A percentile compares a stretch with the other conserved stretches of the same genome.
phyloP scores from a whole-genome alignment of 202 grass and related monocot genomes.

The Panicum hallii region DNA sequence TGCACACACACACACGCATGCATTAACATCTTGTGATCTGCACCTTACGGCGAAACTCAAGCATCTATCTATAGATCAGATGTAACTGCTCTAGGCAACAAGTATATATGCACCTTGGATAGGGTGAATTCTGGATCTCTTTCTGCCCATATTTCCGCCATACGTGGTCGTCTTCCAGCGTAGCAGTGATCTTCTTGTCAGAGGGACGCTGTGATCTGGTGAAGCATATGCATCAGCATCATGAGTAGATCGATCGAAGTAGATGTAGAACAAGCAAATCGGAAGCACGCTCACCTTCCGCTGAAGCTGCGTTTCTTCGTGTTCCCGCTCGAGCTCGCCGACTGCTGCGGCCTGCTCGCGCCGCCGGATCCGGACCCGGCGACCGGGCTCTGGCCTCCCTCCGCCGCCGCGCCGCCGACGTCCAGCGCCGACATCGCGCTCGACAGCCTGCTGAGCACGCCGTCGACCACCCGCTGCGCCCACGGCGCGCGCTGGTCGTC shows the following conservation, averaged over 20 bases:
- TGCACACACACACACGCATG: not conserved
- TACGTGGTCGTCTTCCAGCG: conserved; percentile 58
- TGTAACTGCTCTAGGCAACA: not conserved
- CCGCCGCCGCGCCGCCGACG: not conserved
- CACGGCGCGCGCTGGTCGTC: conserved; percentile 10
- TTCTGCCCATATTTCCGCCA: conserved; percentile 98
- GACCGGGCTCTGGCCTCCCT: not conserved
- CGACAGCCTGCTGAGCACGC: conserved; percentile 51
- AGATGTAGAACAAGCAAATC: not conserved
- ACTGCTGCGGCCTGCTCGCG: not conserved
- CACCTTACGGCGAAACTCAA: not conserved
- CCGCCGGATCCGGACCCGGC: conserved; percentile 17
- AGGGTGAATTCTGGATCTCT: conserved; percentile 53
- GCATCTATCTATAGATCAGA: not conserved
- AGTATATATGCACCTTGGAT: conserved; percentile 47
- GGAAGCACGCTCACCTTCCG: conserved; percentile 45
- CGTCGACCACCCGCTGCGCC: conserved; percentile 42
- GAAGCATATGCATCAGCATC: not conserved
- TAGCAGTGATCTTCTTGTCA: conserved; percentile 2
- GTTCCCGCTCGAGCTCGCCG: conserved; percentile 39
- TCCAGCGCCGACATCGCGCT: conserved; percentile 49
- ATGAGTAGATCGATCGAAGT: not conserved
- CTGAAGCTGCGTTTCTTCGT: conserved; percentile 48
- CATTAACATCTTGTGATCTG: not conserved
- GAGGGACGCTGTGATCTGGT: conserved; percentile 20